Conservation (phyloP, 23 red algal species). For the Gracilariopsis chorda region DNA sequence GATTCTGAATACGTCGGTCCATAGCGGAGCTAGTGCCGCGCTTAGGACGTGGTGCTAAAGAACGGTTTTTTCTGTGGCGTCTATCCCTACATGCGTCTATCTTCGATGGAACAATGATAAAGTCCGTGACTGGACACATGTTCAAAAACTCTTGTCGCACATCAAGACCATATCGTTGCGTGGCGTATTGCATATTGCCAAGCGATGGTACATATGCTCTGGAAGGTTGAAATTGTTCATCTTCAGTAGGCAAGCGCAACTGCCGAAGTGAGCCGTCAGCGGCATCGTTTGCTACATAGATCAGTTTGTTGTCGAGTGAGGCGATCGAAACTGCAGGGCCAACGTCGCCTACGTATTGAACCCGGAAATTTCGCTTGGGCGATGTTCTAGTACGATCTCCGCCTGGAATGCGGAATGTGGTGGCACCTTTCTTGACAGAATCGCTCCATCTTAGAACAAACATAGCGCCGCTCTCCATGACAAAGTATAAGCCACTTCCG, state of each 20-base stretch:
- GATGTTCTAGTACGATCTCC: neutral
- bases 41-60: neutral
- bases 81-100: neutral
- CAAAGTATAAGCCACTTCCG: conserved; percentile 53
- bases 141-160: conserved; percentile 70
- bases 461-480: conserved; percentile 47
- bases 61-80: neutral
- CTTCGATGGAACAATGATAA: conserved; percentile 32
- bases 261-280: conserved; percentile 59
- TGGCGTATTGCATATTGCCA: neutral
- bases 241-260: neutral
- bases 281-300: conserved; percentile 55
- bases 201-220: neutral
- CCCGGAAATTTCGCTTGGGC: conserved; percentile 20
- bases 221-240: neutral
- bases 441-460: conserved; percentile 53
- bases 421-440: conserved; percentile 5
- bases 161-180: conserved; percentile 42
- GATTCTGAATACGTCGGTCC: neutral
- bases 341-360: conserved; percentile 61
- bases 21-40: neutral
- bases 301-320: conserved; percentile 3
- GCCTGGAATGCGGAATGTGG: conserved; percentile 8
- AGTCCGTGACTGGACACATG: conserved; percentile 54
- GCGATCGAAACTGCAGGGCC: conserved; percentile 55